Percentiles rank a stretch among this genome's conserved stretches.
Evolutionary conservation across 768 basidiomycete species (phyloP).

Genomic region (Auriculariales sp.): DNA sequence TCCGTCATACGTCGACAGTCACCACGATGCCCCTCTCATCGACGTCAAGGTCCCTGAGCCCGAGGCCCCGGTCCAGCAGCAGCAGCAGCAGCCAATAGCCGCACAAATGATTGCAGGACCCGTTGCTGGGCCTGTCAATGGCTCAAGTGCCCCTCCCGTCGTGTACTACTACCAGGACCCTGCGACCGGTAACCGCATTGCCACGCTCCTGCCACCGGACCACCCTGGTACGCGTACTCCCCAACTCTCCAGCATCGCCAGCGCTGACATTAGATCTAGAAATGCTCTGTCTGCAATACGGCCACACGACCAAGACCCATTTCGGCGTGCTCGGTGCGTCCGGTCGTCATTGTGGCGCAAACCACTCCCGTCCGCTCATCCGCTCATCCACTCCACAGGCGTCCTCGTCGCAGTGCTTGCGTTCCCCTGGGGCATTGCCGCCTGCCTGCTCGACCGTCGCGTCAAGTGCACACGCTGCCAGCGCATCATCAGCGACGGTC

Average conservation of each 20-base stretch:
- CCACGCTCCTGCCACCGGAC: slow-evolving; percentile 55
- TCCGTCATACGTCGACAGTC: too few relatives aligned
- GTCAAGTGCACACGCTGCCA: slow-evolving; percentile 49
- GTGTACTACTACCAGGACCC: slow-evolving; percentile 63
- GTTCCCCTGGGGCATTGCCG: slow-evolving; percentile 73
- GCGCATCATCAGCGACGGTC: slow-evolving; percentile 21
- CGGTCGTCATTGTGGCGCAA: background rate
- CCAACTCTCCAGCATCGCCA: too few relatives aligned
- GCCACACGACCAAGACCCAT: slow-evolving; percentile 47
- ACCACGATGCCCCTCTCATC: too few relatives aligned
- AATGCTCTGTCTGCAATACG: slow-evolving; percentile 73
- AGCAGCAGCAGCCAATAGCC: background rate
- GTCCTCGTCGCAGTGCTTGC: slow-evolving; percentile 70
- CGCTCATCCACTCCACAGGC: slow-evolving; percentile 25
- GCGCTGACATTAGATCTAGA: too few relatives aligned
- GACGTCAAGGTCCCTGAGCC: too few relatives aligned
- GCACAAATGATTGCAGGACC: background rate
- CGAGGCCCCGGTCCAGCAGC: too few relatives aligned
- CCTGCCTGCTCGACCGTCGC: slow-evolving; percentile 61
- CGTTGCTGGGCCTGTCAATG: too few relatives aligned
- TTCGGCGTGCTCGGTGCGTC: slow-evolving; percentile 58
- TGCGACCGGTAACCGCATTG: slow-evolving; percentile 36
- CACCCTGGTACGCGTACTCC: too few relatives aligned
- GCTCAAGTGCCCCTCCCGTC: background rate
- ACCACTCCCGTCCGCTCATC: too few relatives aligned